Percentiles rank a stretch among this genome's conserved stretches.
phyloP scores from a whole-genome alignment of 2,329 filamentous ascomycete genomes.

The Arthroderma sp. region DNA sequence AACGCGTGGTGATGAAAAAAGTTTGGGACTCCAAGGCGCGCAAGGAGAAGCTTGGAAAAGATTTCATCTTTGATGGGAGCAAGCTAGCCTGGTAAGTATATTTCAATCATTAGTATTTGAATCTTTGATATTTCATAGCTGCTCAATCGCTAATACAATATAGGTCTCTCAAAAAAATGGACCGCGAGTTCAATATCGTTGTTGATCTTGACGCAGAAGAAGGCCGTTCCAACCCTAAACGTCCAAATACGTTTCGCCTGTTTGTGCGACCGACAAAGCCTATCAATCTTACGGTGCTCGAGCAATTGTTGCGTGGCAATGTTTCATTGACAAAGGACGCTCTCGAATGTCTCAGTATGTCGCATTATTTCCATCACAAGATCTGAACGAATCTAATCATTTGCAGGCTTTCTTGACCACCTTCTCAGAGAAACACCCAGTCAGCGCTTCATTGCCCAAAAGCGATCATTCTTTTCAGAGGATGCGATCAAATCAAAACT shows the following conservation, averaged over 20 bases:
- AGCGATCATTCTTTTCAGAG: constrained; percentile 65
- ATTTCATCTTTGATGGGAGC: constrained; percentile 69
- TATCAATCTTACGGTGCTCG: constrained; percentile 54
- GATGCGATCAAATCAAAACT: constrained; percentile 40
- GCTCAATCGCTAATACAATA: constrained; percentile 8
- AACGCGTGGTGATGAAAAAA: constrained; percentile 56
- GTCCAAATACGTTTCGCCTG: constrained; percentile 45
- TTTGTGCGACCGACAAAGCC: constrained; percentile 51
- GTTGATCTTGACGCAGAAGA: constrained; percentile 63
- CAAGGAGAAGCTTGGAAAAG: constrained; percentile 40
- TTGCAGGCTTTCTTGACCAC: constrained; percentile 69
- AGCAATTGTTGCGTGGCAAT: constrained; percentile 50
- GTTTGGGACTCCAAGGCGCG: constrained; percentile 58
- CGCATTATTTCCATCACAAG: not conserved
- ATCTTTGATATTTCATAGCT: not conserved
- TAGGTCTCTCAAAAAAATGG: constrained; percentile 26
- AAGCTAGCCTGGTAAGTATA: constrained; percentile 65
- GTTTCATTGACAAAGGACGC: constrained; percentile 52
- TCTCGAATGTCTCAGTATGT: constrained; percentile 62
- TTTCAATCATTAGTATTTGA: constrained; percentile 22
- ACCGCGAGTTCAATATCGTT: constrained; percentile 39
- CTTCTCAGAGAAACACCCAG: constrained; percentile 69
- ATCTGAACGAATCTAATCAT: constrained; percentile 5
- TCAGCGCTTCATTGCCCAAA: constrained; percentile 54
- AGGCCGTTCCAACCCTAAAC: constrained; percentile 26